Conservation (phyloP, 1,139 yeast species). For the Protomyces inouyei region DNA sequence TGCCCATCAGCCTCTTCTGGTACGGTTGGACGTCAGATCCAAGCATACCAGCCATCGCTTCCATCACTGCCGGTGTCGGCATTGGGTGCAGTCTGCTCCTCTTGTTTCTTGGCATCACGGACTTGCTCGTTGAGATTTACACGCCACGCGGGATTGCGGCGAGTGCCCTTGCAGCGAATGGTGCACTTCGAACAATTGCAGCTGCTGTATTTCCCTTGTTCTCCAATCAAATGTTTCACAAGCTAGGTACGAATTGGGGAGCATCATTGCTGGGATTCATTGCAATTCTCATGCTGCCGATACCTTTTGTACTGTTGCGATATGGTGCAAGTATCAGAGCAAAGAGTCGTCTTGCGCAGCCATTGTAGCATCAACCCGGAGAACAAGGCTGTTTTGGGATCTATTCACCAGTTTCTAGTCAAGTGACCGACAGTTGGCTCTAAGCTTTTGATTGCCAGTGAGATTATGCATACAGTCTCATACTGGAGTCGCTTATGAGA, state of each 20-base stretch:
- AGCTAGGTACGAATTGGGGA: conserved; percentile 75
- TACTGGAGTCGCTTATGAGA: too few species aligned
- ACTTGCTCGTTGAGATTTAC: conserved; percentile 53
- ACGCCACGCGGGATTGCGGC: conserved; percentile 49
- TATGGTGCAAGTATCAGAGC: conserved; percentile 43
- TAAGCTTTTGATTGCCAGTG: too few species aligned
- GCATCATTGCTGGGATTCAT: conserved; percentile 78
- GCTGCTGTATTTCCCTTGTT: conserved; percentile 67
- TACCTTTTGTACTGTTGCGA: conserved; percentile 70
- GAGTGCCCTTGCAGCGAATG: conserved; percentile 65
- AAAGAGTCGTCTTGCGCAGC: conserved; percentile 47
- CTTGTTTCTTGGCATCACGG: conserved; percentile 44
- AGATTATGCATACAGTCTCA: too few species aligned
- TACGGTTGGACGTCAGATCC: conserved; percentile 32
- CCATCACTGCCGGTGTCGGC: conserved; percentile 30
- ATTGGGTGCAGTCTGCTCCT: conserved; percentile 30
- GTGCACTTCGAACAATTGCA: conserved; percentile 54
- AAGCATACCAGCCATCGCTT: conserved; percentile 31
- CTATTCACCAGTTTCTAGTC: too few species aligned
- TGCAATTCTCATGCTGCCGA: conserved; percentile 67
- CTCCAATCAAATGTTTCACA: conserved; percentile 63
- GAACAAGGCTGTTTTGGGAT: too few species aligned
- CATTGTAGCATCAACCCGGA: not conserved
- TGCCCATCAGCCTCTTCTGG: conserved; percentile 30
- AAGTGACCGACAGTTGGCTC: too few species aligned